Base-by-base conservation (phyloP, 2,329 filamentous ascomycete species). In the Alternaria brassicae region DNA sequence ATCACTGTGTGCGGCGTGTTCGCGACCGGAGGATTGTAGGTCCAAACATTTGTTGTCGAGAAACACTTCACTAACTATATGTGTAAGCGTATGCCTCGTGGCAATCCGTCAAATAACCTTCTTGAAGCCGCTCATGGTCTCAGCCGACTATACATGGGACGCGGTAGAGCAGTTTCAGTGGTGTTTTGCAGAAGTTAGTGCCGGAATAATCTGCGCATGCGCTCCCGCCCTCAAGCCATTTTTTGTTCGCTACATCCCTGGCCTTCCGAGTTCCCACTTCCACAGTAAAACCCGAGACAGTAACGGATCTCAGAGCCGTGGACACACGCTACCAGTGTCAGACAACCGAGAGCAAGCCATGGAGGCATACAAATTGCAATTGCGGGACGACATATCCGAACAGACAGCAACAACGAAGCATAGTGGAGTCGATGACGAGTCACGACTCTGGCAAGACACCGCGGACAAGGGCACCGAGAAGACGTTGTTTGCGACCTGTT, bases 201-300 rank as follows among this genome's bases (percentile, higher is more conserved):
- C 49, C 1, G 39, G 49, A 13, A 52, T 52, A 15, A 7, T 52
- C 3, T 52, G 49, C 19, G 49, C 49, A 32, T 52, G 49, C 6
- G 37, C 49, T 32, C 49, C 49, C 21, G 49, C 49, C 17, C 36
- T 52, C 8, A 52, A 40, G 13, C 49, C 49, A 6, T 52, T 52
- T 15, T 52, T 52, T 7, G 23, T 17, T 13, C 49, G 17, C 37
- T 52, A 52, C 5, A 15, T 52, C 17, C 37, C 49, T 12, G 25
- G 49, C 10, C 25, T 52, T 10, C 5, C 41, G 8, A 41, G 12
- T 28, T 30, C n/a, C 25, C 37, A n/a, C 6, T 52, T 41, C 13
- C 25, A 37, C 17, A 52, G 37, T 6, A 30, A 13, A 2, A 32
- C 8, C 25, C 17, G 25, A 19, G 25, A 52, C 4, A 7, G 17